These are phyloP conservation scores for Wickerhamomyces silvicola DNA, from an alignment of 805 yeast genomes.

Conservation along the genomic window DNA sequence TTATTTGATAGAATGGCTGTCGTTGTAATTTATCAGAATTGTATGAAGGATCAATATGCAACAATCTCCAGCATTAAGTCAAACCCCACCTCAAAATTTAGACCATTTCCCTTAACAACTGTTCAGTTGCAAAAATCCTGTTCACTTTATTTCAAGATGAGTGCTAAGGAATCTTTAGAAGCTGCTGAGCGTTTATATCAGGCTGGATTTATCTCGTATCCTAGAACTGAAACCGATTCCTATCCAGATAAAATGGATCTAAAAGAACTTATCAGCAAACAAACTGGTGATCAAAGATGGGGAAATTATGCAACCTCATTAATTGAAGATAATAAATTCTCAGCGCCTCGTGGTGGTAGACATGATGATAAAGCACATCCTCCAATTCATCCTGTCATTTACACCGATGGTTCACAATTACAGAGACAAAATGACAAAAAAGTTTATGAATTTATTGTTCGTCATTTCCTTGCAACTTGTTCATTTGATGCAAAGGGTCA, in stretches of 20 bases:
- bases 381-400: conserved; percentile 85
- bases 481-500: conserved; percentile 85
- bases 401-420: conserved; percentile 26
- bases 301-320: conserved; percentile 57
- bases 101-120: conserved; percentile 90
- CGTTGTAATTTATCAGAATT: conserved; percentile 57
- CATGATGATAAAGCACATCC: conserved; percentile 97
- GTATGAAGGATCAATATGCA: conserved; percentile 48
- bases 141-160: conserved; percentile 61
- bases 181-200: conserved; percentile 83
- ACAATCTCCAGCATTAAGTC: conserved; percentile 42
- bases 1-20: conserved; percentile 70
- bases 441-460: conserved; percentile 80
- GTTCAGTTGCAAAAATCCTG: conserved; percentile 90
- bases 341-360: conserved; percentile 71
- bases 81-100: conserved; percentile 65
- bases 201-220: conserved; percentile 84
- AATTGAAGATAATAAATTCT: conserved; percentile 36
- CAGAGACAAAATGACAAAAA: conserved; percentile 43
- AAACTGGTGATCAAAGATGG: conserved; percentile 53
- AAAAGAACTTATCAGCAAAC: conserved; percentile 52
- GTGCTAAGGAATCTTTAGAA: conserved; percentile 73
- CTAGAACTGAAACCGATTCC: conserved; percentile 93
- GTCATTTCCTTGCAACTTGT: conserved; percentile 88
- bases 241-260: conserved; percentile 79